phyloP scores from a whole-genome alignment of 495 filamentous ascomycete species.

The Annulohypoxylon nitens region DNA sequence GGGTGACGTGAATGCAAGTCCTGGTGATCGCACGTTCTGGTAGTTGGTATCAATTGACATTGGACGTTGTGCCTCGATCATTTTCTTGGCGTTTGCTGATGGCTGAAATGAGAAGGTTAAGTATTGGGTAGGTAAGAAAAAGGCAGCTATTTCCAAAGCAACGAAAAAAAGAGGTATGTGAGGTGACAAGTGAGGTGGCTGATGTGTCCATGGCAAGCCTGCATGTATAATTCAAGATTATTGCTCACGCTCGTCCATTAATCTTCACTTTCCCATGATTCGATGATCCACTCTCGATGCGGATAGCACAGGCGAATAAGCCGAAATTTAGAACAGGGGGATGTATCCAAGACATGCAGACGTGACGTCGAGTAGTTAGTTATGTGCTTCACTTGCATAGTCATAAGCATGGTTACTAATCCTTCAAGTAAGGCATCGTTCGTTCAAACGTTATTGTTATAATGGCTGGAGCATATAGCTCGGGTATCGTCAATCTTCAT shows the following conservation, averaged over 20 bases:
- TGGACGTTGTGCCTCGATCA: conserved; percentile 12
- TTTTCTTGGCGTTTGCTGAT: conserved; percentile 16
- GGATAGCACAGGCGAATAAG: conserved; percentile 10
- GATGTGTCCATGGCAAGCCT: conserved; percentile 5
- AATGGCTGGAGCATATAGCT: conserved; percentile 37
- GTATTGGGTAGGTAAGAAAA: conserved; percentile 10
- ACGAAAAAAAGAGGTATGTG: conserved; percentile 7
- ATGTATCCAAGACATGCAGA: conserved; percentile 24
- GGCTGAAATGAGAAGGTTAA: conserved; percentile 10
- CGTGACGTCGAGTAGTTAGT: conserved; percentile 4
- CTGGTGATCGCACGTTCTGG: conserved; percentile 34
- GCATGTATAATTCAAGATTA: conserved; percentile 15
- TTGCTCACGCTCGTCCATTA: conserved; percentile 16
- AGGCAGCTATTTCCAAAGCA: conserved; percentile 23
- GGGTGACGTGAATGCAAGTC: conserved; percentile 35
- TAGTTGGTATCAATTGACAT: conserved; percentile 13
- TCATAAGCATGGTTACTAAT: conserved; percentile 36
- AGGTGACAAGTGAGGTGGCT: not conserved
- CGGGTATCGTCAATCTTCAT: conserved; percentile 48
- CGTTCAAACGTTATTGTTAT: conserved; percentile 24
- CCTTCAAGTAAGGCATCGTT: conserved; percentile 38
- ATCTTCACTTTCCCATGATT: conserved; percentile 20
- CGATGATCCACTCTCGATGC: conserved; percentile 6
- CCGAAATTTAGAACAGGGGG: conserved; percentile 3
- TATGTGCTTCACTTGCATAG: conserved; percentile 38